Percentiles rank a stretch among this genome's conserved stretches.
These are phyloP conservation scores for Penstemon davidsonii DNA, from an alignment of 257 asterid species.

Conservation along the genomic window DNA sequence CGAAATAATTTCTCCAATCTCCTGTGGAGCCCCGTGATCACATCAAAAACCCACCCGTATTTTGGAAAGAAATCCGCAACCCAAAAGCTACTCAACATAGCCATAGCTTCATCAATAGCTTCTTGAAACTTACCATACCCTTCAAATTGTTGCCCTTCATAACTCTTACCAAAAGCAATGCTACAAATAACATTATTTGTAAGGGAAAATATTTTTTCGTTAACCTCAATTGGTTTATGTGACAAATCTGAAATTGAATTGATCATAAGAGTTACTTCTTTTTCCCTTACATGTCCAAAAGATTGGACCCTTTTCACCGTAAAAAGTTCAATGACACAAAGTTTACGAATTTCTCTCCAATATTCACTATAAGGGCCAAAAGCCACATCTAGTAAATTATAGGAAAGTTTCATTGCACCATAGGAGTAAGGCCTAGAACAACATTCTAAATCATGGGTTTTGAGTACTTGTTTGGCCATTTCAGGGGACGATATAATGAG, in stretches of 20 bases:
- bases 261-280: slow-evolving; percentile 4
- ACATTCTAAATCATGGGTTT: slow-evolving; percentile 12
- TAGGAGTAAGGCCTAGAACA: slow-evolving; percentile 9
- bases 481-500: not conserved
- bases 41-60: slow-evolving; percentile 6
- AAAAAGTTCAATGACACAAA: not conserved
- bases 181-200: not conserved
- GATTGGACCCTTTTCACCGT: slow-evolving; percentile 12
- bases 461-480: slow-evolving; percentile 5
- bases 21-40: not conserved
- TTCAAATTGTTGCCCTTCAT: not conserved
- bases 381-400: slow-evolving; percentile 9
- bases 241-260: not conserved
- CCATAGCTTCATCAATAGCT: slow-evolving; percentile 6
- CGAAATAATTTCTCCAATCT: slow-evolving; percentile 2
- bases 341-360: not conserved
- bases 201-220: slow-evolving; percentile 2
- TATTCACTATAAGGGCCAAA: slow-evolving; percentile 9
- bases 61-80: slow-evolving; percentile 7
- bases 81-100: slow-evolving; percentile 14
- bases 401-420: slow-evolving; percentile 11
- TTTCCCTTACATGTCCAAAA: slow-evolving; percentile 7
- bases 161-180: slow-evolving; percentile 6
- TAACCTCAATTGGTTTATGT: not conserved
- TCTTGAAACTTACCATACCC: slow-evolving; percentile 6